A percentile compares a stretch with the other conserved stretches of the same genome.
Conservation (phyloP, 352 stramenopile species). For the Pythium brassicae region DNA sequence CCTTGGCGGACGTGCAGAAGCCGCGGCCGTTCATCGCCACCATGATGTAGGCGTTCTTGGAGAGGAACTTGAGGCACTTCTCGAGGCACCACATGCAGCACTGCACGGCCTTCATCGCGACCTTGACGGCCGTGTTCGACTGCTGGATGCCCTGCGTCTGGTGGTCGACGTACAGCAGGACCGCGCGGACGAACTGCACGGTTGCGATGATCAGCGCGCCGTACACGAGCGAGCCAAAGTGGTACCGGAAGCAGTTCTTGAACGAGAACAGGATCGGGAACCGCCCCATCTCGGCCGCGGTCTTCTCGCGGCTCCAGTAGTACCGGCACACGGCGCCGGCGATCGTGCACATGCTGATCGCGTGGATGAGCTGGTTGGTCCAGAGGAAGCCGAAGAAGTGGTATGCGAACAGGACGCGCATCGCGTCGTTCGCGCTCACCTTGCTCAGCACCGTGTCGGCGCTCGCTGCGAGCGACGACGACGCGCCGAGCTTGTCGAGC, state of each 20-base stretch:
- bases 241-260: conserved; percentile 87
- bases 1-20: conserved; percentile 86
- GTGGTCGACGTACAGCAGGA: conserved; percentile 91
- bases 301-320: conserved; percentile 90
- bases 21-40: conserved; percentile 73
- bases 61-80: conserved; percentile 96
- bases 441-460: conserved; percentile 29
- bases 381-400: conserved; percentile 96
- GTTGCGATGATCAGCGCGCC: conserved; percentile 95
- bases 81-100: conserved; percentile 95
- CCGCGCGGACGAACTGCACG: conserved; percentile 92
- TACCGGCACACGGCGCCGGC: conserved; percentile 88
- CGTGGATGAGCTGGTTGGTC: conserved; percentile 95
- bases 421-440: conserved; percentile 47
- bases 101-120: conserved; percentile 82
- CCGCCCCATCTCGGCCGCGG: conserved; percentile 49
- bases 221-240: conserved; percentile 95
- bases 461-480: conserved; percentile 13
- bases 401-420: conserved; percentile 70
- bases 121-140: conserved; percentile 74
- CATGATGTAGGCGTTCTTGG: conserved; percentile 95
- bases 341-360: conserved; percentile 93
- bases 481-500: conserved; percentile 25
- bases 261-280: conserved; percentile 65
- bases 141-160: conserved; percentile 85